Conservation (phyloP, 805 yeast species). For the Zygosaccharomyces bailii region DNA sequence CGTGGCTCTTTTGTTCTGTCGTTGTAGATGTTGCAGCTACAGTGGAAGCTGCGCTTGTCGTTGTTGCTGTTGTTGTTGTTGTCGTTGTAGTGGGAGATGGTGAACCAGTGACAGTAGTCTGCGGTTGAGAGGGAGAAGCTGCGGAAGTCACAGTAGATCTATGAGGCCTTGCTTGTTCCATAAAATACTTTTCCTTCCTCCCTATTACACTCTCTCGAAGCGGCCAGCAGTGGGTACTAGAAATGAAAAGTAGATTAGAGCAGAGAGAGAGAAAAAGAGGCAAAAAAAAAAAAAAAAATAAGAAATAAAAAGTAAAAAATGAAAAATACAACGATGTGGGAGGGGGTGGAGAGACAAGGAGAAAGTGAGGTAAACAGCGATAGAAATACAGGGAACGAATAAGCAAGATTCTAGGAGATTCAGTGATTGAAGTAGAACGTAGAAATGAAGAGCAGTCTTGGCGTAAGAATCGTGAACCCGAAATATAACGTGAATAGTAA, state of each 20-base stretch:
- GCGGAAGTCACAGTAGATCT: conserved; percentile 18
- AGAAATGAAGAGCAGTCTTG: no score
- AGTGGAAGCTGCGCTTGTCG: background rate
- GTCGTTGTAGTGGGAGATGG: background rate
- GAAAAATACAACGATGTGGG: background rate
- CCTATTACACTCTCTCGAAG: conserved; percentile 1
- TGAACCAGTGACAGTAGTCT: background rate
- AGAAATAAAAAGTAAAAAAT: background rate
- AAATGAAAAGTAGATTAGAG: background rate
- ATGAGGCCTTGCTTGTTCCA: conserved; percentile 26
- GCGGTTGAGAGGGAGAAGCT: conserved; percentile 13
- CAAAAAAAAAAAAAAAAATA: conserved; percentile 4
- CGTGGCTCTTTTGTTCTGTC: background rate
- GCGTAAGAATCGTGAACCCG: no score
- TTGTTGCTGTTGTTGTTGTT: conserved; percentile 7
- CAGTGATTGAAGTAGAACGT: no score
- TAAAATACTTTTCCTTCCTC: conserved; percentile 8
- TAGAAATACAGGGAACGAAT: background rate
- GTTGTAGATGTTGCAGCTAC: conserved; percentile 3
- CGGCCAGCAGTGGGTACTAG: background rate
- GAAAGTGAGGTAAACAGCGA: background rate
- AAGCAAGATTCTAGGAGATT: no score
- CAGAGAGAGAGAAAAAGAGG: conserved; percentile 2
- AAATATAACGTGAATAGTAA: no score
- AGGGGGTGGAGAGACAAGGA: background rate